Evolutionary conservation across 306 rosid genomes (phyloP).

Genomic region (Delonix regia): DNA sequence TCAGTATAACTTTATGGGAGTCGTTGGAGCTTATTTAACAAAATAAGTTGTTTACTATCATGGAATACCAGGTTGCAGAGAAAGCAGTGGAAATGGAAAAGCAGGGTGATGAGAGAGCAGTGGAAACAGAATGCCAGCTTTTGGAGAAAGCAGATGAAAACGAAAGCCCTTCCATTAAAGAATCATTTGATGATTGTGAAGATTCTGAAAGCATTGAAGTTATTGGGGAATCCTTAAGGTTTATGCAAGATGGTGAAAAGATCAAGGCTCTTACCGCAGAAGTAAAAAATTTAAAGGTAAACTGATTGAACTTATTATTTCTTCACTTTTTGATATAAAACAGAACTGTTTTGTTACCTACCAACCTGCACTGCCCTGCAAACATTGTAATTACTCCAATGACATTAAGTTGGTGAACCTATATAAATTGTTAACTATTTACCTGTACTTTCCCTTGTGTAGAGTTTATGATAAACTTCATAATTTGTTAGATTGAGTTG

Average conservation of each 20-base stretch:
- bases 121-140: conserved; percentile 42
- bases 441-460: background rate
- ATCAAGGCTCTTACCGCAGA: conserved; percentile 59
- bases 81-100: conserved; percentile 38
- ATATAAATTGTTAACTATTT: background rate
- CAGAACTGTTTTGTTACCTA: background rate
- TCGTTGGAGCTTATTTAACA: conserved; percentile 37
- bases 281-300: conserved; percentile 66
- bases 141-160: conserved; percentile 45
- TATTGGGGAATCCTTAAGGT: conserved; percentile 49
- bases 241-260: conserved; percentile 43
- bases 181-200: conserved; percentile 41
- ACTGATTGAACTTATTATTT: conserved; percentile 25
- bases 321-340: conserved; percentile 9
- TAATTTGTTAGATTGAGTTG: conserved; percentile 27
- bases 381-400: background rate
- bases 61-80: conserved; percentile 47
- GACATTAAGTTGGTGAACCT: background rate
- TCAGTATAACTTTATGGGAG: conserved; percentile 20
- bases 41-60: conserved; percentile 46
- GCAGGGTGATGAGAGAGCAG: conserved; percentile 40
- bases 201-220: conserved; percentile 44
- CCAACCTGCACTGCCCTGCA: background rate
- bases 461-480: conserved; percentile 13
- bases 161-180: conserved; percentile 44